A percentile compares a stretch with the other conserved stretches of the same genome.
These are phyloP conservation scores for Sporothrix pseudoabietina DNA, from an alignment of 2,329 filamentous ascomycete species.

Conservation along the genomic window DNA sequence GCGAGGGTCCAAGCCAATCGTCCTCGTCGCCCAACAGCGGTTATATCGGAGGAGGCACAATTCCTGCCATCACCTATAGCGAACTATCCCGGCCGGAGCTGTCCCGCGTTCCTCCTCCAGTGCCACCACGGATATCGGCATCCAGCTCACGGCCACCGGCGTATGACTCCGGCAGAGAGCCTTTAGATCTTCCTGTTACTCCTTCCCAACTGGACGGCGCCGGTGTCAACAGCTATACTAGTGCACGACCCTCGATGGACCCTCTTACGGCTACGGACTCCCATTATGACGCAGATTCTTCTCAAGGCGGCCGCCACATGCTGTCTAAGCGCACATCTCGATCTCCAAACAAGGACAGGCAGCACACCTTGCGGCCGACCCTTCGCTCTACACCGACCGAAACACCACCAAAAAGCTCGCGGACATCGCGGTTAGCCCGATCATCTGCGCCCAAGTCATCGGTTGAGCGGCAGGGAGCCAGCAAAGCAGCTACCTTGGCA, in stretches of 20 bases:
- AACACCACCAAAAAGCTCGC: slow-evolving; percentile 45
- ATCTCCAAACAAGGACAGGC: slow-evolving; percentile 60
- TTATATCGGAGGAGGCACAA: slow-evolving; percentile 78
- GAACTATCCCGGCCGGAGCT: slow-evolving; percentile 68
- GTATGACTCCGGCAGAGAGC: slow-evolving; percentile 48
- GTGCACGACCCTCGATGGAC: background rate
- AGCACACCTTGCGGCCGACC: slow-evolving; percentile 63
- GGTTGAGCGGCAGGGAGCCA: slow-evolving; percentile 57
- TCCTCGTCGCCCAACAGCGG: slow-evolving; percentile 41
- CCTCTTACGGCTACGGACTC: background rate
- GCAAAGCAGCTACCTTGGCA: slow-evolving; percentile 65
- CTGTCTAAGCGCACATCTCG: slow-evolving; percentile 39
- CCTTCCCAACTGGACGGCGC: background rate
- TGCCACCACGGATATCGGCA: slow-evolving; percentile 52
- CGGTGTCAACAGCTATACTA: slow-evolving; percentile 6
- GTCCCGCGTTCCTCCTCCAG: slow-evolving; percentile 52
- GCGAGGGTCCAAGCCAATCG: background rate
- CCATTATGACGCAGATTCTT: background rate
- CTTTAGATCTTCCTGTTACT: slow-evolving; percentile 41
- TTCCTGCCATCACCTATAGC: slow-evolving; percentile 76
- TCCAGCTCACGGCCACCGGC: slow-evolving; percentile 52
- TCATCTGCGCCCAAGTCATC: slow-evolving; percentile 45
- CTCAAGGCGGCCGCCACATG: background rate
- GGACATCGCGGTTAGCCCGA: slow-evolving; percentile 46
- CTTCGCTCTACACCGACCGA: slow-evolving; percentile 54